phyloP scores from a whole-genome alignment of 768 basidiomycete species.

The Agaricus sinodeliciosus region DNA sequence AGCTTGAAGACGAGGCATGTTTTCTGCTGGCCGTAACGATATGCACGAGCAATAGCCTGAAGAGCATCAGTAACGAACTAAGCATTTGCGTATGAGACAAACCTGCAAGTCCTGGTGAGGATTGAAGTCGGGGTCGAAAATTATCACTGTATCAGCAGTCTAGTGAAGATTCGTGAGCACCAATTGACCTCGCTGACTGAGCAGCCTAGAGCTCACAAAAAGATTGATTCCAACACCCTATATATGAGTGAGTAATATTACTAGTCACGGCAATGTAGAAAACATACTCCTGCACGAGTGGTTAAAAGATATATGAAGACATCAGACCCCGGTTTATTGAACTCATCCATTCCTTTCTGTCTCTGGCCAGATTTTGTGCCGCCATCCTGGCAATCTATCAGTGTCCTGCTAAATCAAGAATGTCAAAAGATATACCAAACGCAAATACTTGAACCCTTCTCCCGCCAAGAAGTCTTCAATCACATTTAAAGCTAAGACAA shows the following conservation, averaged over 20 bases:
- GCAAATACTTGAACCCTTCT: conserved; percentile 73
- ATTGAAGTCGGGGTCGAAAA: conserved; percentile 96
- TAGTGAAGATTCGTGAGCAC: conserved; percentile 25
- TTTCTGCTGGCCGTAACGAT: conserved; percentile 93
- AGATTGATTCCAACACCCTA: conserved; percentile 89
- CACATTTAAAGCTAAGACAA: conserved; percentile 79
- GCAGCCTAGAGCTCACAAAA: conserved; percentile 25
- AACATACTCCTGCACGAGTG: conserved; percentile 74
- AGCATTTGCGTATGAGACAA: conserved; percentile 16
- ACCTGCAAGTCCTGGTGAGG: conserved; percentile 97
- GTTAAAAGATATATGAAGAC: conserved; percentile 88
- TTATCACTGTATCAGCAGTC: conserved; percentile 90
- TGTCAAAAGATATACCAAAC: conserved; percentile 45
- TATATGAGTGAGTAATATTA: neutral
- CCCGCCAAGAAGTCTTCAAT: conserved; percentile 85
- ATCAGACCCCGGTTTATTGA: conserved; percentile 83
- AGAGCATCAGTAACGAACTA: conserved; percentile 2
- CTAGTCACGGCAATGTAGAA: neutral
- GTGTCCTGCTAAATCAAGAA: neutral
- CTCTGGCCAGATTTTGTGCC: conserved; percentile 78
- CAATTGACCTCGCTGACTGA: neutral
- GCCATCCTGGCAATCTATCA: conserved; percentile 52
- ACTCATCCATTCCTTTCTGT: conserved; percentile 93
- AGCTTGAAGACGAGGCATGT: conserved; percentile 93
- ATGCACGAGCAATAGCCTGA: conserved; percentile 90